phyloP scores from a whole-genome alignment of 2,329 filamentous ascomycete species.

The Fonsecaea monophora region DNA sequence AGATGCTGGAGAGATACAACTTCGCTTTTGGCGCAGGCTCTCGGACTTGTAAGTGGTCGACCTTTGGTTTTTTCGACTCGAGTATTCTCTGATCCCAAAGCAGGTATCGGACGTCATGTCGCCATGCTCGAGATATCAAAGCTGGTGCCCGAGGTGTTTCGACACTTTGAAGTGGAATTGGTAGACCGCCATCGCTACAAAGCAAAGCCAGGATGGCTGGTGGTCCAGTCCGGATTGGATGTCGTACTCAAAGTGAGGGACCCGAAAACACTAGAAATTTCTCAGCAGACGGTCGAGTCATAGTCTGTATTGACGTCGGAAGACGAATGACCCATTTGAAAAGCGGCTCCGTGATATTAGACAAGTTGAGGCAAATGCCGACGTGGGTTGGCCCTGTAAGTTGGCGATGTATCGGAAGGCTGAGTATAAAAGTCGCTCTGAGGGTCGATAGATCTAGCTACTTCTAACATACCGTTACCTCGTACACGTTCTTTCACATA shows the following conservation, averaged over 20 bases:
- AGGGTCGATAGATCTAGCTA: no score
- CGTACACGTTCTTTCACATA: no score
- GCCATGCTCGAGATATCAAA: slow-evolving; percentile 25
- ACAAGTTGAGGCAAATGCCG: no score
- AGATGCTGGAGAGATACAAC: slow-evolving; percentile 3
- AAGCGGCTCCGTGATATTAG: no score
- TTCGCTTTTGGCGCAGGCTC: slow-evolving; percentile 2
- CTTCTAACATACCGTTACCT: no score
- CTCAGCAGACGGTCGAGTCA: background rate
- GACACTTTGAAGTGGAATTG: slow-evolving; percentile 24
- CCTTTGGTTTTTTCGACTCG: background rate
- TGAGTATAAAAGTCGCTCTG: no score
- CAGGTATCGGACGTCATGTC: slow-evolving; percentile 40
- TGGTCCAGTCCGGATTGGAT: slow-evolving; percentile 7
- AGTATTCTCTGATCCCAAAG: slow-evolving; percentile 40
- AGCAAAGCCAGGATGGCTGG: background rate
- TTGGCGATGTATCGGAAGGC: no score
- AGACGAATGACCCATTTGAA: no score
- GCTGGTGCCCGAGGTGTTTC: slow-evolving; percentile 34
- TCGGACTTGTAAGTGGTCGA: slow-evolving; percentile 1
- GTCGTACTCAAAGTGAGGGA: background rate
- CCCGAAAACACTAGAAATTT: background rate
- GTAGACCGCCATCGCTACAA: background rate
- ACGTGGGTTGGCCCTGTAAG: no score
- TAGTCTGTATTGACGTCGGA: background rate